Evolutionary conservation across 1,139 yeast species (phyloP), one percentile per base, ranked within the genome.

Genomic region (Tardiomyces digboiensis): DNA sequence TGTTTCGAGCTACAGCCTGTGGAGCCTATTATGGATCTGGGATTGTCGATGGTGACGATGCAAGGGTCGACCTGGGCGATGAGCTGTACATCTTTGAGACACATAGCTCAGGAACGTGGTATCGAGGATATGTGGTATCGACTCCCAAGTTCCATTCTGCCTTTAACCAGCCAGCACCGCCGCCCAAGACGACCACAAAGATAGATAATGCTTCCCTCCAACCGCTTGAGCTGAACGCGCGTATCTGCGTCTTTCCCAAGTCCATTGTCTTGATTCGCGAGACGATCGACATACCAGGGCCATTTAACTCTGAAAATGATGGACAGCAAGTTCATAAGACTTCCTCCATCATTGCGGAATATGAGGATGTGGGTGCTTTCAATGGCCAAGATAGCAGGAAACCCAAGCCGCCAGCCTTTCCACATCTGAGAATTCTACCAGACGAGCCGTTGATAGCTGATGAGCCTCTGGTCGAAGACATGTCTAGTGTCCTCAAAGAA

Each of bases 21-120:
- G 19, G 19, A 19, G 37, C 37, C 19, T 33, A 33, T 20, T n/a
- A 33, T 13, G 19, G 19, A 7, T n/a, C 37, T 3, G 37, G 37
- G 19, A 13, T 13, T 20, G 13, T 16, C 37, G 19, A n/a, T 10
- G 19, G 33, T 16, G 41, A 23, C 41, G 41, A 39, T 22, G 41
- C 18, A 16, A 7, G 7, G 55, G 62, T 86, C 44, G 81, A 79
- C 57, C 82, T 87, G 19, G 96, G 96, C 33, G 95, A 87, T 59
- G 85, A 82, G 51, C 79, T 85, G 23, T 85, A 75, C 60, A 68
- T 85, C 29, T 84, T 87, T 57, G 96, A 87, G 61, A 70, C 80
- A 23, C 75, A 75, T 51, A 68, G 68, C 39, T 51, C 61, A 40
- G 70, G 71, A 14, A 75, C 75, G 49, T 86, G 95, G 95, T 88